Evolutionary conservation across 164 flowering plant species (phyloP).

Genomic region (Stephania cephalantha): DNA sequence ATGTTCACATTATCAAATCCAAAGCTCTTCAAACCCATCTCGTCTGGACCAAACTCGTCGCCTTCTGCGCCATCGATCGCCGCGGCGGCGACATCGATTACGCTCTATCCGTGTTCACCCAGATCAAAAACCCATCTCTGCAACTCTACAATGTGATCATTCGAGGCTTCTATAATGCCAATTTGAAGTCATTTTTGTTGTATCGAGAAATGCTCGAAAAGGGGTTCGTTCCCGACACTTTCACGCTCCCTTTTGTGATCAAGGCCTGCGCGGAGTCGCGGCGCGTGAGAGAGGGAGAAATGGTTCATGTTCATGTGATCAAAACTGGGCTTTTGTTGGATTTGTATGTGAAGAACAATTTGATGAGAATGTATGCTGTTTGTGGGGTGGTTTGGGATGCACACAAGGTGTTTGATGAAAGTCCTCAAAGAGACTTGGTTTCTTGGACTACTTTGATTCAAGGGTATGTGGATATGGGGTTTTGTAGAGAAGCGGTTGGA

Average conservation of each 20-base stretch:
- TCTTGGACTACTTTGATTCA: slow-evolving; percentile 44
- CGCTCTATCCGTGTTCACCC: neutral
- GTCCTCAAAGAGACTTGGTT: slow-evolving; percentile 31
- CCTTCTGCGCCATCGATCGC: slow-evolving; percentile 8
- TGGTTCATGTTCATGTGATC: slow-evolving; percentile 2
- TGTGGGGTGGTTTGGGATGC: slow-evolving; percentile 22
- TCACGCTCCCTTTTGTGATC: slow-evolving; percentile 10
- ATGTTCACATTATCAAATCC: slow-evolving; percentile 4
- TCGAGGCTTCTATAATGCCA: slow-evolving; percentile 2
- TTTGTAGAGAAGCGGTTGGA: slow-evolving; percentile 20
- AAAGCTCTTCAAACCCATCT: slow-evolving; percentile 11
- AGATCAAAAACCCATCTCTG: slow-evolving; percentile 8
- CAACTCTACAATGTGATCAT: slow-evolving; percentile 7
- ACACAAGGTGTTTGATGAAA: slow-evolving; percentile 31
- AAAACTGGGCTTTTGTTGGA: slow-evolving; percentile 11
- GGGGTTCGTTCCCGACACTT: slow-evolving; percentile 12
- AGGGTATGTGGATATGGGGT: slow-evolving; percentile 31
- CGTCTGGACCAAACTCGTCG: slow-evolving; percentile 8
- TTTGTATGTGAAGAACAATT: slow-evolving; percentile 20
- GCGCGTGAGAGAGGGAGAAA: slow-evolving; percentile 7
- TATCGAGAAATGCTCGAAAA: slow-evolving; percentile 6
- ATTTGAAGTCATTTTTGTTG: neutral
- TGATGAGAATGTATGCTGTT: slow-evolving; percentile 35
- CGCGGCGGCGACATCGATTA: slow-evolving; percentile 7
- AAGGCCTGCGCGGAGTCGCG: slow-evolving; percentile 7